Conservation (phyloP, 108 stramenopile genomes). For the Aurantiochytrium sp. region DNA sequence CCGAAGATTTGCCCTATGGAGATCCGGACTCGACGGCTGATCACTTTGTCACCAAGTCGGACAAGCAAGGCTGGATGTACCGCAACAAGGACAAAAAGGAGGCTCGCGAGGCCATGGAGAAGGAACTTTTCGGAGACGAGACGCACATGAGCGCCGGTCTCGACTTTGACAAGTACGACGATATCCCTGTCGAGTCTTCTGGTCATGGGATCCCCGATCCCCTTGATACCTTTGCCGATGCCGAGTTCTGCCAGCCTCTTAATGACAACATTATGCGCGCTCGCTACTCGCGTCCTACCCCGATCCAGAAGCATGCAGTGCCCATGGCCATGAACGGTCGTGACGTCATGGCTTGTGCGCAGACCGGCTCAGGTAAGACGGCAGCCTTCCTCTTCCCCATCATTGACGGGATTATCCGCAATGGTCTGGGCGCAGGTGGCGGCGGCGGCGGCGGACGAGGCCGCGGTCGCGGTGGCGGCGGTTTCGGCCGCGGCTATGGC, state of each 20-base stretch:
- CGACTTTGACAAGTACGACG: slow-evolving; percentile 98
- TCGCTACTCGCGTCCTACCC: slow-evolving; percentile 87
- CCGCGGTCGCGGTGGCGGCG: slow-evolving; percentile 11
- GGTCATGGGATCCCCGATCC: slow-evolving; percentile 78
- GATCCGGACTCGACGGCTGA: neutral
- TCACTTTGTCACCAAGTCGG: neutral
- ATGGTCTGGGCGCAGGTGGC: slow-evolving; percentile 66
- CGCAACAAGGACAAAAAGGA: slow-evolving; percentile 35
- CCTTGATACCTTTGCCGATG: slow-evolving; percentile 70
- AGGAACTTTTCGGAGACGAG: slow-evolving; percentile 36
- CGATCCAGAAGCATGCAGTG: slow-evolving; percentile 95
- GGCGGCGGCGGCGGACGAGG: slow-evolving; percentile 58
- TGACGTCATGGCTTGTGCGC: slow-evolving; percentile 96
- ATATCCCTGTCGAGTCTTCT: slow-evolving; percentile 88
- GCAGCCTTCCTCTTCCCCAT: slow-evolving; percentile 94
- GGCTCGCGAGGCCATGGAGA: slow-evolving; percentile 36
- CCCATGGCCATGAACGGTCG: slow-evolving; percentile 77
- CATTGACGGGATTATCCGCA: slow-evolving; percentile 35
- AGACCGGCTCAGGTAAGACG: slow-evolving; percentile 96
- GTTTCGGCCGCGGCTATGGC: neutral
- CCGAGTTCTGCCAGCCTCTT: slow-evolving; percentile 79
- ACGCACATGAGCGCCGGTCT: slow-evolving; percentile 88
- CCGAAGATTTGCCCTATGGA: neutral
- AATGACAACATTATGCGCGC: slow-evolving; percentile 78
- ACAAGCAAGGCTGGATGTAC: slow-evolving; percentile 45